Percentiles rank a stretch among this genome's conserved stretches.
These are phyloP conservation scores for Dipteronia dyeriana DNA, from an alignment of 345 rosid species.

Conservation along the genomic window DNA sequence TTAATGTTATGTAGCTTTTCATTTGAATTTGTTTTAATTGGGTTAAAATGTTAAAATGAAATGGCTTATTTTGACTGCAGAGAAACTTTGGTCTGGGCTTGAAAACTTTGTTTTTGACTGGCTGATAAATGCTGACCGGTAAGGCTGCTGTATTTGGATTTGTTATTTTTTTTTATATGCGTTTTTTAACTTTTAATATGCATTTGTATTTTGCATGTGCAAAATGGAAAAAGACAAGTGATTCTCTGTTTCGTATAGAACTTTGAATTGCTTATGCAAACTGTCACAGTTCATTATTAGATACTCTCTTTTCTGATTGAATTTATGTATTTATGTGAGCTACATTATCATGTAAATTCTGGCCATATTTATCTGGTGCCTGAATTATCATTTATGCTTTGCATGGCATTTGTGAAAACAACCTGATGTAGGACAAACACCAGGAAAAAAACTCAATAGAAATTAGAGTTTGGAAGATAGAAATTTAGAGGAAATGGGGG, in stretches of 20 bases:
- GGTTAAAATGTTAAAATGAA: slow-evolving; percentile 19
- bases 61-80: slow-evolving; percentile 49
- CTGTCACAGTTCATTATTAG: background rate
- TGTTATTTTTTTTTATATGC: background rate
- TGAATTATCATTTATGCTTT: background rate
- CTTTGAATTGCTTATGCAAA: background rate
- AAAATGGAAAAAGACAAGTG: background rate
- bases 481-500: too few species aligned
- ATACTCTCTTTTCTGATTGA: background rate
- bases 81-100: slow-evolving; percentile 98
- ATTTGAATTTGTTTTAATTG: slow-evolving; percentile 21
- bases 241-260: slow-evolving; percentile 7
- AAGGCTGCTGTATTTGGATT: slow-evolving; percentile 25
- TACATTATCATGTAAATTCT: background rate
- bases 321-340: slow-evolving; percentile 8
- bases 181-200: slow-evolving; percentile 16
- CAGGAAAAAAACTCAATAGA: too few species aligned
- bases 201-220: background rate
- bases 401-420: slow-evolving; percentile 7
- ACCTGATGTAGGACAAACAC: too few species aligned
- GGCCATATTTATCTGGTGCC: background rate
- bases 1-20: slow-evolving; percentile 20
- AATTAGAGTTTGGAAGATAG: too few species aligned
- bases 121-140: slow-evolving; percentile 98
- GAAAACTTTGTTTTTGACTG: slow-evolving; percentile 98